Base-by-base conservation (phyloP, 306 rosid genomes). In the Rosa lucieae region DNA sequence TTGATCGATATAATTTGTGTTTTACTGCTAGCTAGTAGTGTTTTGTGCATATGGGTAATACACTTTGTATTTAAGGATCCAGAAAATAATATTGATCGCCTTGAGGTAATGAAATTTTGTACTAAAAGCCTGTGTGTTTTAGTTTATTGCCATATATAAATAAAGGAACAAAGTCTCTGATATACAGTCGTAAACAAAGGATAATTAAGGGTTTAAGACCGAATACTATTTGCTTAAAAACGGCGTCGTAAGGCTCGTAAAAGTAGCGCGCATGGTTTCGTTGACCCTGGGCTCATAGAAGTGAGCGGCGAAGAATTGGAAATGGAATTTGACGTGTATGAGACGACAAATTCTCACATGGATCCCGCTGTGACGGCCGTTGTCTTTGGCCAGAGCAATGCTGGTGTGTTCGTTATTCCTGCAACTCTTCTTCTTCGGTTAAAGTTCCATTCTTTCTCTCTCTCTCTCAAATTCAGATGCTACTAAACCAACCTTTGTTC, bases 311-410 rank as follows among this genome's bases (percentile, higher is more conserved):
- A 42, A 14, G 63, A 7, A 1, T 11, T 5, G 5, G 2, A 59
- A 39, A 39, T 20, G 70, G 48, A 49, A 71, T 39, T 5, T 56
- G 78, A 77, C 35, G 48, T n/a, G 71, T 37, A 71, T 71, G 82
- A 63, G 81, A 84, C 86, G 90, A 83, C 86, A 88, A 72, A 74
- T 65, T 77, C 81, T 86, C 93, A 92, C 97, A 81, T 94, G 98
- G 86, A 78, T 44, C 65, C 85, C 81, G 63, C 82, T 14, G 67
- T 61, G 15, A 69, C 73, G 72, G 75, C 83, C 74, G 79, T 65
- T 81, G 69, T 82, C 85, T 84, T 81, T 67, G 72, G 77, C 67
- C 75, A 32, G 46, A 10, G 80, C 53, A 71, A 32, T 42, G 80
- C 39, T 65, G 77, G 88, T 88, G 93, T 79, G 92, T 89, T 91